Conservation (phyloP, 2,329 filamentous ascomycete genomes). For the Cladosporium colombiae region DNA sequence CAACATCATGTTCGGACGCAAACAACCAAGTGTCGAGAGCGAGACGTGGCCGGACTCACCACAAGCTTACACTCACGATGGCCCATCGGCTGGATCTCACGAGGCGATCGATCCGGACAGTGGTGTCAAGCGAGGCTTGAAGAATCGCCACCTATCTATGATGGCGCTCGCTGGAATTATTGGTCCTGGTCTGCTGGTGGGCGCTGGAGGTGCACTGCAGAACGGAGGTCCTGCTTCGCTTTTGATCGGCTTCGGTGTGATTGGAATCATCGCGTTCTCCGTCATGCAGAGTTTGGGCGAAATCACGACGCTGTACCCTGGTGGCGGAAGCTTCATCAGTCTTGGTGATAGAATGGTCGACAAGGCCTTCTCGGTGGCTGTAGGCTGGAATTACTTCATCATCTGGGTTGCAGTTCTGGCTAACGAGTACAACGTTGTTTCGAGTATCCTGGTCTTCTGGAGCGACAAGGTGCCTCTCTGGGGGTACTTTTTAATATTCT, state of each 20-base stretch:
- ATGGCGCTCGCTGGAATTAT: constrained; percentile 54
- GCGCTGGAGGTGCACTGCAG: constrained; percentile 67
- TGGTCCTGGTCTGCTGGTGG: constrained; percentile 68
- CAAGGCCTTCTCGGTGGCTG: constrained; percentile 66
- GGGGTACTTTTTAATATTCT: constrained; percentile 46
- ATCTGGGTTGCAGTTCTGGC: constrained; percentile 67
- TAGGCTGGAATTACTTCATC: constrained; percentile 73
- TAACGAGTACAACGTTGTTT: constrained; percentile 71
- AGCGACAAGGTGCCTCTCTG: constrained; percentile 50
- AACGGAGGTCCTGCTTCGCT: constrained; percentile 70
- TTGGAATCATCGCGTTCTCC: constrained; percentile 66
- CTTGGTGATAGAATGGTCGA: constrained; percentile 71
- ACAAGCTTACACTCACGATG: constrained; percentile 11
- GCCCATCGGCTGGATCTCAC: background rate
- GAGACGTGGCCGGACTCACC: constrained; percentile 15
- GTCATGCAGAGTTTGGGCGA: constrained; percentile 76
- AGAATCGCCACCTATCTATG: constrained; percentile 67
- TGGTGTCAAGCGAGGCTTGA: constrained; percentile 68
- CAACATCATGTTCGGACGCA: constrained; percentile 13
- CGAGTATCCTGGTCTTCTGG: constrained; percentile 68
- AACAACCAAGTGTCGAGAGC: constrained; percentile 11
- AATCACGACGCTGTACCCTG: constrained; percentile 71
- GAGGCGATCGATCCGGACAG: constrained; percentile 46
- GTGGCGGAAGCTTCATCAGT: constrained; percentile 69
- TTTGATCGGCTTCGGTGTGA: constrained; percentile 71